Conservation (phyloP, 2,329 filamentous ascomycete species). For the Pyrenophora graminea region DNA sequence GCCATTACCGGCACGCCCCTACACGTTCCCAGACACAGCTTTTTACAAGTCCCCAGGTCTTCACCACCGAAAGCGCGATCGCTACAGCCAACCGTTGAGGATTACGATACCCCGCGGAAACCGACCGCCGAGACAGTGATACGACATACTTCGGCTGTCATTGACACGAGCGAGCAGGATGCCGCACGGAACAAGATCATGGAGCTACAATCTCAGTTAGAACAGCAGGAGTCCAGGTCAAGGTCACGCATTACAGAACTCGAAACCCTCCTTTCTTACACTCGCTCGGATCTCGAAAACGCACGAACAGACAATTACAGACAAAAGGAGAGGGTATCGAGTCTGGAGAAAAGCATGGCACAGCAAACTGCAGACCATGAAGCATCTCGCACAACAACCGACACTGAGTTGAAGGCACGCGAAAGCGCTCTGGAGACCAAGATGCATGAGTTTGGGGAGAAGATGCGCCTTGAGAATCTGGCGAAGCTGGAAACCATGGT, state of each 20-base stretch:
- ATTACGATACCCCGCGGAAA: slow-evolving; percentile 44
- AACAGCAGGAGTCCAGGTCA: slow-evolving; percentile 35
- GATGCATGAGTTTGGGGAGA: slow-evolving; percentile 35
- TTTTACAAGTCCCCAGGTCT: slow-evolving; percentile 33
- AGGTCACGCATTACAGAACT: slow-evolving; percentile 41
- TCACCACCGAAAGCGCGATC: slow-evolving; percentile 36
- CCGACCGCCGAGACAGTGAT: slow-evolving; percentile 43
- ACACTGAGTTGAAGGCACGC: slow-evolving; percentile 22
- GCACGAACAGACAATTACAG: slow-evolving; percentile 36
- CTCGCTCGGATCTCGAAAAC: slow-evolving; percentile 38
- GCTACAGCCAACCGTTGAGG: slow-evolving; percentile 44
- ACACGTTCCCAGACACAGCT: slow-evolving; percentile 29
- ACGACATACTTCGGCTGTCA: slow-evolving; percentile 30
- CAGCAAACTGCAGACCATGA: slow-evolving; percentile 18
- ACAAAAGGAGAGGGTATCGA: slow-evolving; percentile 30
- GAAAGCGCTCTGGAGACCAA: slow-evolving; percentile 27
- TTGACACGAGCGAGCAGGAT: slow-evolving; percentile 15
- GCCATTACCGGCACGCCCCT: slow-evolving; percentile 33
- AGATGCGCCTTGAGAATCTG: slow-evolving; percentile 31
- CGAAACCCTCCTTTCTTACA: slow-evolving; percentile 42
- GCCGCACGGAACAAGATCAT: slow-evolving; percentile 24
- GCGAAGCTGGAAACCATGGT: slow-evolving; percentile 34
- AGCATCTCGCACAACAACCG: slow-evolving; percentile 5
- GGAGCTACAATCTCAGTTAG: slow-evolving; percentile 31
- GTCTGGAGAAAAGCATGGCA: slow-evolving; percentile 23